Conservation (phyloP, 192 early-diverging fungal species). For the Neocallimastix lanati region DNA sequence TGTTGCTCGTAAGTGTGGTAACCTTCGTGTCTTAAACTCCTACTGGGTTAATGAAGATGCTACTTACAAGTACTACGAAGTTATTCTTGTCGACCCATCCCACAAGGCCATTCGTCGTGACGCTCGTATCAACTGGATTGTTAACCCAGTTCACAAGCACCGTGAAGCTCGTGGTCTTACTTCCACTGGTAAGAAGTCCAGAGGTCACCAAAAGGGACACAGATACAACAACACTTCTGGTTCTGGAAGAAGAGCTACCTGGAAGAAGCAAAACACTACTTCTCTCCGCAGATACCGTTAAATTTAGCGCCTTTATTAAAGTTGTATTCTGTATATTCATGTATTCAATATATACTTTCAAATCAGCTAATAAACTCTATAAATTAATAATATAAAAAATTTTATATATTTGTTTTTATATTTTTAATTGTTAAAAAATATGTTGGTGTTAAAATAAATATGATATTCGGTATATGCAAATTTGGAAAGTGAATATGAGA, state of each 20-base stretch:
- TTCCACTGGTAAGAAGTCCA: slow-evolving; percentile 89
- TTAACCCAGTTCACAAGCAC: slow-evolving; percentile 93
- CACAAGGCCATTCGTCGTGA: slow-evolving; percentile 99
- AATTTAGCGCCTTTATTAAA: slow-evolving; percentile 4
- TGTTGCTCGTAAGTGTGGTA: slow-evolving; percentile 88
- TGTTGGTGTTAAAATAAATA: too few species aligned
- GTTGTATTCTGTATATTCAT: background rate
- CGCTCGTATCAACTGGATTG: slow-evolving; percentile 99
- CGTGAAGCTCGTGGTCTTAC: slow-evolving; percentile 97
- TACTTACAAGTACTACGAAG: slow-evolving; percentile 98
- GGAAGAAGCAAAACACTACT: slow-evolving; percentile 89
- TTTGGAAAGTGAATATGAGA: too few species aligned
- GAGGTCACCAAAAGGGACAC: slow-evolving; percentile 93
- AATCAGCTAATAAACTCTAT: background rate
- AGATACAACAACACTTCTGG: slow-evolving; percentile 90
- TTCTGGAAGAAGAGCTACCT: slow-evolving; percentile 81
- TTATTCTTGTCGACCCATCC: slow-evolving; percentile 90
- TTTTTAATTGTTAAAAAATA: too few species aligned
- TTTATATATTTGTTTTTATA: too few species aligned
- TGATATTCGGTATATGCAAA: too few species aligned
- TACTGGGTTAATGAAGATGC: slow-evolving; percentile 99
- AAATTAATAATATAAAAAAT: background rate
- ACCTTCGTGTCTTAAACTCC: slow-evolving; percentile 96
- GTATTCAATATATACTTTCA: background rate
- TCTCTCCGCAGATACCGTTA: slow-evolving; percentile 87